Evolutionary conservation across 371 early-diverging fungal species (phyloP).

Genomic region (Fennellomyces sp.): DNA sequence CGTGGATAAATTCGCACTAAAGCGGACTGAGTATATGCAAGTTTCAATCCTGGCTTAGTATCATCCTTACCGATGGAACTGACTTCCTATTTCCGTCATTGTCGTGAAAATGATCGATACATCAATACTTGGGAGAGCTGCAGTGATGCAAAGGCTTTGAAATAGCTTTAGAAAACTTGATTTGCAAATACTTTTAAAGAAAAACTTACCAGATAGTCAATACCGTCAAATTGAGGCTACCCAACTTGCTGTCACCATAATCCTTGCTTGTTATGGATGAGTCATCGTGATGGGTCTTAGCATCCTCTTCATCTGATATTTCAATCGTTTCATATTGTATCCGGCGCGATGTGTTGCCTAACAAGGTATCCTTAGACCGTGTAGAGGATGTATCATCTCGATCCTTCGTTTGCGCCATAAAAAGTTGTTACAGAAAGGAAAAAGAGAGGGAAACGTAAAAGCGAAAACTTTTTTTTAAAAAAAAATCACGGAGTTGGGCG

Average conservation of each 20-base stretch:
- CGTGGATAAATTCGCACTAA: background rate
- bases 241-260: background rate
- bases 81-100: background rate
- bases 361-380: no score
- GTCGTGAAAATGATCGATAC: background rate
- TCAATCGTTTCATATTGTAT: no score
- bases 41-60: constrained; percentile 78
- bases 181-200: background rate
- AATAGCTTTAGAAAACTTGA: background rate
- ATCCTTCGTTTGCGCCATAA: background rate
- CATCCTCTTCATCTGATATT: background rate
- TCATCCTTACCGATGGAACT: background rate
- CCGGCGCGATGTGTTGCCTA: no score
- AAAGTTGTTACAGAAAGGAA: background rate
- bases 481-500: no score
- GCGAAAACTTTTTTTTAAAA: background rate
- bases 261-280: background rate
- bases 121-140: background rate
- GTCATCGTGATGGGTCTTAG: background rate
- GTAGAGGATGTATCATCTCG: background rate
- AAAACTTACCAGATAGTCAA: constrained; percentile 64
- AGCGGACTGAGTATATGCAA: background rate
- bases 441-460: background rate
- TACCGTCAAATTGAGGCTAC: background rate
- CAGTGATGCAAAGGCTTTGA: background rate